Conservation (phyloP, 345 rosid species). For the Odontarrhena argentea region DNA sequence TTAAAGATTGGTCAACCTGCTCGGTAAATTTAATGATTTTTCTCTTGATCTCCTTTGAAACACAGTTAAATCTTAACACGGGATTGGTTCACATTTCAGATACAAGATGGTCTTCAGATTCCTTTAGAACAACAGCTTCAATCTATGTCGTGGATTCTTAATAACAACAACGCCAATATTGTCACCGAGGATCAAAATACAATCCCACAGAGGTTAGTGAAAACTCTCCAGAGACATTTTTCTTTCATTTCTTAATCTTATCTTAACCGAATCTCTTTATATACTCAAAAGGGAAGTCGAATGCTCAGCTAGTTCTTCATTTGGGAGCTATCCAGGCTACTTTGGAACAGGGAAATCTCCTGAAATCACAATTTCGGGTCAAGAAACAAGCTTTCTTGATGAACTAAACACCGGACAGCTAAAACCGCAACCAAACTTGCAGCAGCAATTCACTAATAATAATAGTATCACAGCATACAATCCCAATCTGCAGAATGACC, state of each 20-base stretch:
- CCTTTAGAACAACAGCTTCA: conserved; percentile 71
- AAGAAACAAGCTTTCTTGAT: conserved; percentile 61
- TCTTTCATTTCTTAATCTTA: not conserved
- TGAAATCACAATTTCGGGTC: conserved; percentile 66
- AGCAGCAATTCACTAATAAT: conserved; percentile 45
- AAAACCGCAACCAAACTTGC: conserved; percentile 47
- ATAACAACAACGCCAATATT: conserved; percentile 48
- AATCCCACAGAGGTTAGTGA: conserved; percentile 54
- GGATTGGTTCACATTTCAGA: conserved; percentile 39
- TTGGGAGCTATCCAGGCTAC: conserved; percentile 71
- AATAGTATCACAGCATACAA: conserved; percentile 43
- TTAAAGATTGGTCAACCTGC: conserved; percentile 42
- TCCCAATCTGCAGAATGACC: conserved; percentile 50
- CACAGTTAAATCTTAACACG: not conserved
- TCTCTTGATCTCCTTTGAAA: conserved; percentile 11
- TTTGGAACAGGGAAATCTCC: conserved; percentile 60
- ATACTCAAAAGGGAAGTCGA: conserved; percentile 59
- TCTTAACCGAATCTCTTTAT: conserved; percentile 15
- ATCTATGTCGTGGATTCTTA: conserved; percentile 60
- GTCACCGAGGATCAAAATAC: conserved; percentile 56
- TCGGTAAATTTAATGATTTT: conserved; percentile 32
- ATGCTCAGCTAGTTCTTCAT: conserved; percentile 74
- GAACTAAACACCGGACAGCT: conserved; percentile 58
- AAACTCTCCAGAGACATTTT: not conserved
- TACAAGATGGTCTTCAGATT: conserved; percentile 58